Conservation (phyloP, 2,329 filamentous ascomycete species). For the Microcyclosporella mali region DNA sequence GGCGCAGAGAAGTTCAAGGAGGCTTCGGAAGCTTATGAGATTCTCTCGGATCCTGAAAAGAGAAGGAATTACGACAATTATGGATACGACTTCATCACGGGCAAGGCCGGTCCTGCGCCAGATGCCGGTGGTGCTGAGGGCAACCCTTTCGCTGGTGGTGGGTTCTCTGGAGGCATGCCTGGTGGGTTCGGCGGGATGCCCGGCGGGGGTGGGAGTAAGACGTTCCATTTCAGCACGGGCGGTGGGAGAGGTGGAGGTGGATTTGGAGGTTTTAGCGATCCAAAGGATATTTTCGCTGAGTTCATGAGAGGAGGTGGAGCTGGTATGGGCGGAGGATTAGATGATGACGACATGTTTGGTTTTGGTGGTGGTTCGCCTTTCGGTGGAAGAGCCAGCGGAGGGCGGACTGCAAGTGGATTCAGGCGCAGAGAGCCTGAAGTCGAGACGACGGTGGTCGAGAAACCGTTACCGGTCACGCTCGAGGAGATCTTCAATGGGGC, state of each 20-base stretch:
- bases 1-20: conserved; percentile 97
- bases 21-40: conserved; percentile 94
- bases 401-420: conserved; percentile 31
- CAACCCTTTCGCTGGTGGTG: conserved; percentile 52
- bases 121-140: conserved; percentile 42
- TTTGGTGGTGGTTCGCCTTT: conserved; percentile 31
- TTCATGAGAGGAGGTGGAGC: conserved; percentile 62
- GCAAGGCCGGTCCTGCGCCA: conserved; percentile 44
- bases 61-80: conserved; percentile 92
- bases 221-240: conserved; percentile 60
- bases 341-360: conserved; percentile 54
- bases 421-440: conserved; percentile 55
- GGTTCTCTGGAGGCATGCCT: conserved; percentile 38
- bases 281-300: conserved; percentile 77
- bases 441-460: conserved; percentile 86
- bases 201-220: conserved; percentile 41
- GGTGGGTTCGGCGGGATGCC: conserved; percentile 47
- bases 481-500: conserved; percentile 84
- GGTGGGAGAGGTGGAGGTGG: conserved; percentile 51
- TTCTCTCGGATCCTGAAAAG: conserved; percentile 94
- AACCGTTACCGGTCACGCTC: conserved; percentile 69
- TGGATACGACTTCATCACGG: conserved; percentile 76
- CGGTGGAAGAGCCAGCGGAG: conserved; percentile 39
- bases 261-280: conserved; percentile 72
- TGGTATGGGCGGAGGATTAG: conserved; percentile 40